Evolutionary conservation across 768 basidiomycete species (phyloP).

Genomic region (Lactarius psammicola): DNA sequence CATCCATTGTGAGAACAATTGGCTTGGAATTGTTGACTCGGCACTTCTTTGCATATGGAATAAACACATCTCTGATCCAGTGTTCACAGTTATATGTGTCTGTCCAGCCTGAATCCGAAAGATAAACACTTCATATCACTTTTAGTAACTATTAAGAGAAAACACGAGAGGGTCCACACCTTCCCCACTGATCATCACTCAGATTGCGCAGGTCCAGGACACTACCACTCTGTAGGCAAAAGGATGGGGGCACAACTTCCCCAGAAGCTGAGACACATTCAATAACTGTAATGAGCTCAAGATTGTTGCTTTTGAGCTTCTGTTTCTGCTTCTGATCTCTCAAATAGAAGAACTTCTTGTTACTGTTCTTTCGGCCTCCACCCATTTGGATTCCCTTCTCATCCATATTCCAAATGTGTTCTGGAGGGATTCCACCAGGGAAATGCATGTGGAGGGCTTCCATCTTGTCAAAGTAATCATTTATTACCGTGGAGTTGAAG

Average conservation of each 20-base stretch:
- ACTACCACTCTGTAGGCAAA: background rate
- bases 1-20: background rate
- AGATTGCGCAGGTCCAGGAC: background rate
- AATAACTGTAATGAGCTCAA: background rate
- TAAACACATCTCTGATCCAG: background rate
- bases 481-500: no score
- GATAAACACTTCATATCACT: background rate
- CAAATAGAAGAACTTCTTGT: no score
- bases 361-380: no score
- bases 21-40: background rate
- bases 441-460: no score
- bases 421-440: no score
- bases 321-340: no score
- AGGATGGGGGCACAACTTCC: background rate
- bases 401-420: no score
- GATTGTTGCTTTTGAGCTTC: background rate
- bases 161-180: background rate
- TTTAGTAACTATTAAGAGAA: no score
- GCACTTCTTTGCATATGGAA: background rate
- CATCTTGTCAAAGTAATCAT: no score
- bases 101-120: background rate
- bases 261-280: conserved; percentile 6
- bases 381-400: no score
- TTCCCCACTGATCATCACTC: background rate
- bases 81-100: background rate